These are phyloP conservation scores for Polytrichum commune DNA, from an alignment of 225 moss, liverwort and hornwort species.

Conservation along the genomic window DNA sequence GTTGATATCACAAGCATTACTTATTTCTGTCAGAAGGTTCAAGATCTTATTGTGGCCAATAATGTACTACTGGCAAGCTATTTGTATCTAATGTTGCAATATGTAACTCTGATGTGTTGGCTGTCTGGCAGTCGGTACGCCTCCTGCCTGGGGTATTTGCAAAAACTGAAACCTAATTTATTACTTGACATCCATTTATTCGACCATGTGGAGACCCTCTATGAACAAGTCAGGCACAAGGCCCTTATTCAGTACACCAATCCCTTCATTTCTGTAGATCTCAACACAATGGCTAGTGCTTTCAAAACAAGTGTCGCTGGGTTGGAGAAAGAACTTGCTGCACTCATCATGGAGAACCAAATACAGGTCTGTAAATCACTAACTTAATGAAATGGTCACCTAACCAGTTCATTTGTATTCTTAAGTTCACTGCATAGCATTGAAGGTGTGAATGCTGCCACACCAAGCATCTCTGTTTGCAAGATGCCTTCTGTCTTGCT, in stretches of 20 bases:
- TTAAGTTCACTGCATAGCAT: too few species aligned
- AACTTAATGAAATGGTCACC: too few species aligned
- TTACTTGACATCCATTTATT: slow-evolving; percentile 89
- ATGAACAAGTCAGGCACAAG: slow-evolving; percentile 93
- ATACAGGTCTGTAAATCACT: slow-evolving; percentile 61
- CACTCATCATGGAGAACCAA: slow-evolving; percentile 94
- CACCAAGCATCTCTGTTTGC: too few species aligned
- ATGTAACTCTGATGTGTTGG: not conserved
- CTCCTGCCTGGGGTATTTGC: slow-evolving; percentile 96
- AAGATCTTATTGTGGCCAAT: too few species aligned
- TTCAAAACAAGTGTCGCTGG: slow-evolving; percentile 98
- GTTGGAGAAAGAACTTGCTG: slow-evolving; percentile 96
- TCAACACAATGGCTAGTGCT: slow-evolving; percentile 96
- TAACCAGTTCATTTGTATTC: too few species aligned
- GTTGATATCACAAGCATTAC: too few species aligned
- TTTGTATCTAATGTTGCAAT: too few species aligned
- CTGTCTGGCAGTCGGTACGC: slow-evolving; percentile 83
- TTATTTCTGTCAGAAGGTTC: too few species aligned
- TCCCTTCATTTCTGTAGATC: slow-evolving; percentile 97
- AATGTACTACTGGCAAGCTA: too few species aligned
- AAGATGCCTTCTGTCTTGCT: not conserved
- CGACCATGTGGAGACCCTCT: slow-evolving; percentile 95
- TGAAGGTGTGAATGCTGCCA: too few species aligned
- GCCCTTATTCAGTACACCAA: slow-evolving; percentile 98
- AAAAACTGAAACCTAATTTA: slow-evolving; percentile 89